Conservation (phyloP, 192 early-diverging fungal genomes). For the Coemansia umbellata region DNA sequence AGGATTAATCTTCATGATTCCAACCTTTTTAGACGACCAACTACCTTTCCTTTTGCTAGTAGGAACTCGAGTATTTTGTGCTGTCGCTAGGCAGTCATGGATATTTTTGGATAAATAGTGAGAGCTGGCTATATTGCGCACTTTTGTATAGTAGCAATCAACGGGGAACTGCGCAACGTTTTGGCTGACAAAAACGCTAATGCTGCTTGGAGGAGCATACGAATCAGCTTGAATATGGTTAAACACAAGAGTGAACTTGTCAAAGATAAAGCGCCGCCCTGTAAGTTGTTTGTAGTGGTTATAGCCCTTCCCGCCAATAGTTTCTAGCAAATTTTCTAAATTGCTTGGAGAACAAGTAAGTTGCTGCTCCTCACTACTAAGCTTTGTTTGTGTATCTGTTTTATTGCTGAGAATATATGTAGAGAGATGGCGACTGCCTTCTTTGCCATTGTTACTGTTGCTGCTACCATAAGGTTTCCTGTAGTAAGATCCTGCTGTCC, state of each 20-base stretch:
- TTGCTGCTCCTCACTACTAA: too few relatives aligned
- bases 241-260: slow-evolving; percentile 22
- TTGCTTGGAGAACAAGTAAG: too few relatives aligned
- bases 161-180: slow-evolving; percentile 24
- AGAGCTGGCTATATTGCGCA: slow-evolving; percentile 31
- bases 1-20: slow-evolving; percentile 35
- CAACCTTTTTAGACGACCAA: slow-evolving; percentile 35
- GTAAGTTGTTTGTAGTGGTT: slow-evolving; percentile 34
- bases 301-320: slow-evolving; percentile 25
- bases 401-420: too few relatives aligned
- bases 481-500: slow-evolving; percentile 25
- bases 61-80: slow-evolving; percentile 1
- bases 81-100: background rate
- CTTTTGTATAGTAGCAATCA: slow-evolving; percentile 13
- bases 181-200: slow-evolving; percentile 46
- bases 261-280: slow-evolving; percentile 20
- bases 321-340: slow-evolving; percentile 6
- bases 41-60: slow-evolving; percentile 3
- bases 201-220: slow-evolving; percentile 52
- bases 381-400: too few relatives aligned
- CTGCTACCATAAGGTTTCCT: slow-evolving; percentile 22
- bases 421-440: background rate
- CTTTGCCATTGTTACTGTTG: background rate
- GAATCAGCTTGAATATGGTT: slow-evolving; percentile 50
- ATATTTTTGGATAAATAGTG: slow-evolving; percentile 45